Evolutionary conservation across 371 early-diverging fungal species (phyloP).

Genomic region (Thermomucor indicae-seudaticae): DNA sequence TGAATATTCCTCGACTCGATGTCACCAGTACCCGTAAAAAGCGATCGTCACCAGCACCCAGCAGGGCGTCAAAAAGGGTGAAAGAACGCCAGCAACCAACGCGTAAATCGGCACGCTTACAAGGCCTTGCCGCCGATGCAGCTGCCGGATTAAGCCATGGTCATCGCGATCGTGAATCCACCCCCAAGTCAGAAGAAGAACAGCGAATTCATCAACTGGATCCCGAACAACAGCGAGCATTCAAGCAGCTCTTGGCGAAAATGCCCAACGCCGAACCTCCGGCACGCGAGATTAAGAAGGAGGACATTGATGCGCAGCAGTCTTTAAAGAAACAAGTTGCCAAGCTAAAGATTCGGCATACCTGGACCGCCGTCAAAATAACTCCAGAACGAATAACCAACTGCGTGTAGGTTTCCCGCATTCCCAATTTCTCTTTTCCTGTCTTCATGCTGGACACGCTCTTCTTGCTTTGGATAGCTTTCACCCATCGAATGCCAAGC

Average conservation of each 20-base stretch:
- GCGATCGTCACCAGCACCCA: conserved; percentile 5
- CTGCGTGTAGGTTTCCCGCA: conserved; percentile 21
- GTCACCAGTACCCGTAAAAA: too few relatives aligned
- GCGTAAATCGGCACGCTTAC: conserved; percentile 40
- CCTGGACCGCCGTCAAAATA: conserved; percentile 56
- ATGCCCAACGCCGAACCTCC: conserved; percentile 18
- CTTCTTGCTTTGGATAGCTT: conserved; percentile 40
- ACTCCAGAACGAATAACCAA: conserved; percentile 52
- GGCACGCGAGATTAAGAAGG: conserved; percentile 8
- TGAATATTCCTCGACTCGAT: conserved; percentile 23
- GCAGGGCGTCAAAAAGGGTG: conserved; percentile 11
- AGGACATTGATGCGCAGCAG: conserved; percentile 8
- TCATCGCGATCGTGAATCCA: not conserved
- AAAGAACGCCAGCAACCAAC: conserved; percentile 20
- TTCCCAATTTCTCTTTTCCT: too few relatives aligned
- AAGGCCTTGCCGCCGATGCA: conserved; percentile 23
- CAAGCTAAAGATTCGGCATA: conserved; percentile 31
- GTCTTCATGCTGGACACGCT: too few relatives aligned
- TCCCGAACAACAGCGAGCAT: conserved; percentile 16
- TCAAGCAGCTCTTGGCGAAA: conserved; percentile 17
- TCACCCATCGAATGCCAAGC: conserved; percentile 57
- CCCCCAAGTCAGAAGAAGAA: conserved; percentile 7
- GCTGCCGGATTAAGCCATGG: not conserved
- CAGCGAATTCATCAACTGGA: conserved; percentile 22
- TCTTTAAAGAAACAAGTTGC: conserved; percentile 10